Evolutionary conservation across 2,329 filamentous ascomycete genomes (phyloP).

Genomic region (Xylariaceae sp.): DNA sequence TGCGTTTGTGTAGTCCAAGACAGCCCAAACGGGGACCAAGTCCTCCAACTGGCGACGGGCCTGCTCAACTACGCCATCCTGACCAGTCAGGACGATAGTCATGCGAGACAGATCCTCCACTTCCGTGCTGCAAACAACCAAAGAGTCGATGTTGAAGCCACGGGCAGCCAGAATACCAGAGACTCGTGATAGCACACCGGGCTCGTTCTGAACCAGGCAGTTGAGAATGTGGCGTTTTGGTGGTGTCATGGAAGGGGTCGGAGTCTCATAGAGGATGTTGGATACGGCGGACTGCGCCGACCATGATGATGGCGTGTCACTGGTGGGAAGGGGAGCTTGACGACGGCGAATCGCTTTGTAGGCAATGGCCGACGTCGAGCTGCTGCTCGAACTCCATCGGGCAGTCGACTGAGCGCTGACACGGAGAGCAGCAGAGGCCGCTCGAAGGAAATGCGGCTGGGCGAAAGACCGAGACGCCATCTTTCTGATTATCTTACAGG

Average conservation of each 20-base stretch:
- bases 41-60: constrained; percentile 93
- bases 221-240: constrained; percentile 95
- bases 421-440: constrained; percentile 22
- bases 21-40: constrained; percentile 95
- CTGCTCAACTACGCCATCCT: constrained; percentile 96
- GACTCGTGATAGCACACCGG: constrained; percentile 90
- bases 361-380: constrained; percentile 86
- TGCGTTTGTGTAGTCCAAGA: constrained; percentile 89
- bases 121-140: constrained; percentile 97
- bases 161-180: constrained; percentile 93
- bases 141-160: constrained; percentile 97
- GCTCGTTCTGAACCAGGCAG: constrained; percentile 98
- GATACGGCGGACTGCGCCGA: constrained; percentile 93
- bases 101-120: constrained; percentile 95
- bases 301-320: constrained; percentile 68
- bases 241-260: constrained; percentile 72
- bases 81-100: constrained; percentile 95
- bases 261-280: constrained; percentile 98
- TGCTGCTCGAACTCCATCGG: constrained; percentile 46
- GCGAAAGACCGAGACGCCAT: constrained; percentile 31
- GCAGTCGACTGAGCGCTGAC: constrained; percentile 20
- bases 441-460: constrained; percentile 27
- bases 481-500: constrained; percentile 27
- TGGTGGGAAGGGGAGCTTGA: constrained; percentile 76
- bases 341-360: constrained; percentile 96